Percentiles rank a stretch among this genome's conserved stretches.
These are phyloP conservation scores for Sclerospora graminicola DNA, from an alignment of 352 stramenopile genomes.

Conservation along the genomic window DNA sequence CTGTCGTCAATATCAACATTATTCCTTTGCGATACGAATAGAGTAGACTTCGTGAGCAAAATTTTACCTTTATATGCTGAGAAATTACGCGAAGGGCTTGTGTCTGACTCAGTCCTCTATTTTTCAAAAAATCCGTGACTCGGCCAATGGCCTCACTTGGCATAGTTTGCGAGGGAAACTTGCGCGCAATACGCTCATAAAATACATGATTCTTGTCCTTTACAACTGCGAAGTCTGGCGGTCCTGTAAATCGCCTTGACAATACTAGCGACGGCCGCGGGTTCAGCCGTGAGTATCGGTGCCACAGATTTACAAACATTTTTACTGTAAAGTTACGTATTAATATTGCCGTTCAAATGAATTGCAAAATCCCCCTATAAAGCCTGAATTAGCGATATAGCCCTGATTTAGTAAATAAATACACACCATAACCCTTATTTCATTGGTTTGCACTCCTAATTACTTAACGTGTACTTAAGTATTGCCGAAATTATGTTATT, in stretches of 20 bases:
- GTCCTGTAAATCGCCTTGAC: neutral
- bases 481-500: too few species aligned
- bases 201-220: constrained; percentile 10
- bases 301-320: neutral
- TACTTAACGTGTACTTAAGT: too few species aligned
- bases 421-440: too few species aligned
- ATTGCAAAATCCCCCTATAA: too few species aligned
- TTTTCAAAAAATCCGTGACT: constrained; percentile 22
- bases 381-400: too few species aligned
- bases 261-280: constrained; percentile 1
- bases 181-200: constrained; percentile 32
- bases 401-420: too few species aligned
- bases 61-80: constrained; percentile 22
- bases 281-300: too few species aligned
- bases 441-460: too few species aligned
- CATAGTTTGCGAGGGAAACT: constrained; percentile 11
- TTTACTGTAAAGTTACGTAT: too few species aligned
- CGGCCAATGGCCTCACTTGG: constrained; percentile 17
- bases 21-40: neutral
- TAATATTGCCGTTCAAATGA: too few species aligned
- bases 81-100: constrained; percentile 23
- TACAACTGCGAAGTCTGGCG: neutral
- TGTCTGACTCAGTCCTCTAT: constrained; percentile 19
- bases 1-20: constrained; percentile 4
- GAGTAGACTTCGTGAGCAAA: neutral